Base-by-base conservation (phyloP, 345 rosid species). In the Draba incana region DNA sequence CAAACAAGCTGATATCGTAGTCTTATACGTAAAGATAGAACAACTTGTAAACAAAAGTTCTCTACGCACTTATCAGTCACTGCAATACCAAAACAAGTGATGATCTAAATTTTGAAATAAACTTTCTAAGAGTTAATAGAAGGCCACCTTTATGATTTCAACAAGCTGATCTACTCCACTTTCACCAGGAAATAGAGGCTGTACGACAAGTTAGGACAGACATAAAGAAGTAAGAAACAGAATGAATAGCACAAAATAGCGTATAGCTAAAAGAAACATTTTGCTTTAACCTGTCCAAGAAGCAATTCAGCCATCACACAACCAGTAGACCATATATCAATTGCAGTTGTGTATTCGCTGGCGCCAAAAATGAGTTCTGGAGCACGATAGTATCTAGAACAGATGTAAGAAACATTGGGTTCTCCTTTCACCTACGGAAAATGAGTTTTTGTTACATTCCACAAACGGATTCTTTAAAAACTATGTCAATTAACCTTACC, bases 281-380 rank as follows among this genome's bases (percentile, higher is more conserved):
- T 11, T 43, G 59, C 61, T 75, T 56, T 47, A 39, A 86, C 97
- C 91, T 88, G 91, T 35, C 95, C 95, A 45, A 91, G 92, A 78
- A 90, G 90, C 72, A 90, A 79, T 79, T 90, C 97, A 15, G 97
- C 97, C 97, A 90, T 88, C 73, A 90, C 97, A 70, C 97, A 90
- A 60, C 97, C 97, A 8, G 92, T 79, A 28, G 97, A 90, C 97
- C 97, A 90, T 77, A 90, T 86, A 76, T 90, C 97, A 31, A 90
- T 90, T 24, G 97, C 95, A 68, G 97, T 86, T 53, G 97, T 90
- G 74, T 90, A 90, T 81, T 88, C 95, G 4, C 90, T 86, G 67
- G 97, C 95, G 70, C 97, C 97, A 79, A 90, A 90, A 75, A 90
- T 90, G 72, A 90, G 88, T 78, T 90, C 97, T 65, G 97, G 97